Evolutionary conservation across 2,329 filamentous ascomycete genomes (phyloP).

Genomic region (Geosmithia morbida): DNA sequence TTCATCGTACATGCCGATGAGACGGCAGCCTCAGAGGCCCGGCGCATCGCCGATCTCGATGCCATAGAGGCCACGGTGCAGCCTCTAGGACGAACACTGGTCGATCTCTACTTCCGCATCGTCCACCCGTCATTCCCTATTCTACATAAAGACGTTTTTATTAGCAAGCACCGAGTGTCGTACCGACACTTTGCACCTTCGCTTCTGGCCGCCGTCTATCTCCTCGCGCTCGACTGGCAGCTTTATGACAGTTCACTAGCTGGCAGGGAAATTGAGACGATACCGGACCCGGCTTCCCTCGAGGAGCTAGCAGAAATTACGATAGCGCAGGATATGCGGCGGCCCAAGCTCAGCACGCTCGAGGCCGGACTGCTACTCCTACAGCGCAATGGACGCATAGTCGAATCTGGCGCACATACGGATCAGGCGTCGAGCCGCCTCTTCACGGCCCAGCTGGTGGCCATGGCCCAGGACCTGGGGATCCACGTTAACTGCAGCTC

Average conservation of each 20-base stretch:
- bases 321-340: constrained; percentile 62
- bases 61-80: constrained; percentile 64
- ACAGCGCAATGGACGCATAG: constrained; percentile 45
- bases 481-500: constrained; percentile 74
- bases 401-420: background rate
- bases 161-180: constrained; percentile 62
- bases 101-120: constrained; percentile 69
- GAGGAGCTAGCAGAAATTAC: constrained; percentile 62
- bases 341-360: constrained; percentile 69
- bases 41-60: constrained; percentile 52
- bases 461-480: constrained; percentile 75
- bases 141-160: constrained; percentile 65
- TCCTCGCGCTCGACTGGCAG: constrained; percentile 83
- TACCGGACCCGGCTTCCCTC: constrained; percentile 58
- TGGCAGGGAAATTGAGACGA: constrained; percentile 28
- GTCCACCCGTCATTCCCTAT: constrained; percentile 75
- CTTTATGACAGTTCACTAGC: constrained; percentile 56
- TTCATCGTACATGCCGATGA: constrained; percentile 70
- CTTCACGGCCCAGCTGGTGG: constrained; percentile 74
- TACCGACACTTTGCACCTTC: constrained; percentile 63
- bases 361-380: constrained; percentile 64
- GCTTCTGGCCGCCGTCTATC: constrained; percentile 66
- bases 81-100: constrained; percentile 60
- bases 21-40: constrained; percentile 56
- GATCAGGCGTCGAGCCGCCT: constrained; percentile 58